A percentile compares a stretch with the other conserved stretches of the same genome.
These are phyloP conservation scores for Annona cherimola DNA, from an alignment of 164 flowering plant species.

Conservation along the genomic window DNA sequence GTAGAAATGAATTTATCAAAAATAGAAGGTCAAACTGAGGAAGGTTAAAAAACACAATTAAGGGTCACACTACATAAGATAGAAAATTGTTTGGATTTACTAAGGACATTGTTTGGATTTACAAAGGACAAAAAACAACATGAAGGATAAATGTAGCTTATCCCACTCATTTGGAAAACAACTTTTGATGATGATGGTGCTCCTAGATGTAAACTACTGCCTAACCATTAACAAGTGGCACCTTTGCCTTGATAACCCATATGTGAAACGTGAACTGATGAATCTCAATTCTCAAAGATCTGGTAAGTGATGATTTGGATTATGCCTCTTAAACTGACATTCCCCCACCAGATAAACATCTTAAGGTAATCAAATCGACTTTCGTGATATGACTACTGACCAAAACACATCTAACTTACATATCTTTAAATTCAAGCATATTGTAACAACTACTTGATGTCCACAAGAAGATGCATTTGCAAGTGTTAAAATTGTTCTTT, in stretches of 20 bases:
- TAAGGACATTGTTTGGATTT: not conserved
- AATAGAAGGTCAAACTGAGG: no score
- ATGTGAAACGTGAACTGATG: no score
- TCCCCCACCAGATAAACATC: not conserved
- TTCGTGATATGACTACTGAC: not conserved
- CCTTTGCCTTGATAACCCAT: not conserved
- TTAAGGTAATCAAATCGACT: not conserved
- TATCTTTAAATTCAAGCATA: not conserved
- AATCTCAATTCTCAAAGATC: not conserved
- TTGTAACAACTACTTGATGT: not conserved
- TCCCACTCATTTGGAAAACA: not conserved
- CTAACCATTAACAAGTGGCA: not conserved
- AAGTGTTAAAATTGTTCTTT: no score
- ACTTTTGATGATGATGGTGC: not conserved
- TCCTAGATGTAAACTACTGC: not conserved
- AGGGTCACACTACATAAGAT: no score
- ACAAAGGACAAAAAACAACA: not conserved
- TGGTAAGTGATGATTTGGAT: not conserved
- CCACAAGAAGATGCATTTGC: not conserved
- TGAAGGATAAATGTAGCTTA: not conserved
- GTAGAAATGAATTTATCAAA: no score
- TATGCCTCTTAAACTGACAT: not conserved
- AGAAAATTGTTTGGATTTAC: not conserved
- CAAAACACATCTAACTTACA: not conserved
- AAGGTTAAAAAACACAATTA: no score